Percentiles rank a stretch among this genome's conserved stretches.
phyloP scores from a whole-genome alignment of 2,329 filamentous ascomycete genomes.

The Ceratocystis papillata region DNA sequence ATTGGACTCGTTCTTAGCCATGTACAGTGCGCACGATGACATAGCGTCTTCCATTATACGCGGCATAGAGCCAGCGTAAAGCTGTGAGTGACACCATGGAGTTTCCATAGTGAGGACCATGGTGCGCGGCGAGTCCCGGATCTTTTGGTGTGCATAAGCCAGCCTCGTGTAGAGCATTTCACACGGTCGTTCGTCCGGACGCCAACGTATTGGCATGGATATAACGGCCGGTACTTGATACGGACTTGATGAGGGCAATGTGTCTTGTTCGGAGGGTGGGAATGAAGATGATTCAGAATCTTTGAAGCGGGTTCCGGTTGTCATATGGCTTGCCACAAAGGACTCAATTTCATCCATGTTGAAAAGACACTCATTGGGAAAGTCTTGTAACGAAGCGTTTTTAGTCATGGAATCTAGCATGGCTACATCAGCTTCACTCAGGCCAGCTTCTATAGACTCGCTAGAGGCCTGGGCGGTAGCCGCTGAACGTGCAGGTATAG shows the following conservation, averaged over 20 bases:
- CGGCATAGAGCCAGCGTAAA: constrained; percentile 45
- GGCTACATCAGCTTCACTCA: not conserved
- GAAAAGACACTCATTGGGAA: constrained; percentile 1
- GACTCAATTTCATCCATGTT: constrained; percentile 25
- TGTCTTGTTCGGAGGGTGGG: not conserved
- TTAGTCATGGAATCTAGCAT: not conserved
- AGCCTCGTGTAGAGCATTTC: constrained; percentile 31
- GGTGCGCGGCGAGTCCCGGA: constrained; percentile 39
- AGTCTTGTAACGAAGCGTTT: constrained; percentile 13
- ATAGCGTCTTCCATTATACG: constrained; percentile 42
- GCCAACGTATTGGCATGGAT: not conserved
- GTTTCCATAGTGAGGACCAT: constrained; percentile 42
- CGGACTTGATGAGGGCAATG: not conserved
- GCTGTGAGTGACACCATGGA: constrained; percentile 43
- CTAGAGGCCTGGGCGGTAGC: too few relatives aligned
- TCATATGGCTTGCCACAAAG: constrained; percentile 27
- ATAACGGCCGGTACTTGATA: not conserved
- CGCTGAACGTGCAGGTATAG: too few relatives aligned
- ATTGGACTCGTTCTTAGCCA: constrained; percentile 41
- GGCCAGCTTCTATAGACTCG: not conserved
- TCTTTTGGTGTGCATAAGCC: constrained; percentile 40
- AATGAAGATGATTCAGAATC: not conserved
- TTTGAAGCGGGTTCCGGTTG: constrained; percentile 7
- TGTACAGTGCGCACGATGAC: constrained; percentile 43
- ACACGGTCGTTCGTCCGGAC: constrained; percentile 26